A percentile compares a stretch with the other conserved stretches of the same genome.
Conservation (phyloP, 2,329 filamentous ascomycete species). For the Fusarium avenaceum region DNA sequence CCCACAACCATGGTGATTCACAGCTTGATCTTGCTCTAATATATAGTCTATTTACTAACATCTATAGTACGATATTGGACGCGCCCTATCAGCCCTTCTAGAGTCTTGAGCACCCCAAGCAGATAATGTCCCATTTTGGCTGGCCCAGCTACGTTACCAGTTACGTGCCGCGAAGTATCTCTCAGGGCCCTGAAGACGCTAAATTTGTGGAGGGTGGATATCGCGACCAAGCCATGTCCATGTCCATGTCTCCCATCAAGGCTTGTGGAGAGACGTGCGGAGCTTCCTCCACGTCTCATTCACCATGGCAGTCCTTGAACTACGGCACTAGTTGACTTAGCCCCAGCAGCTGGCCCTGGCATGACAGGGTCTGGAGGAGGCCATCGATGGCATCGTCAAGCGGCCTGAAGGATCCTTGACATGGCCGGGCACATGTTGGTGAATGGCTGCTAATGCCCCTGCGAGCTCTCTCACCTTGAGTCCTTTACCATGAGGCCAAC, state of each 20-base stretch:
- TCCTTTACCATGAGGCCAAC: conserved; percentile 44
- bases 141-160: conserved; percentile 23
- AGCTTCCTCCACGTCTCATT: conserved; percentile 40
- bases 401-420: conserved; percentile 40
- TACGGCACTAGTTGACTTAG: conserved; percentile 28
- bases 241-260: conserved; percentile 40
- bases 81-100: conserved; percentile 33
- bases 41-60: conserved; percentile 27
- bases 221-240: conserved; percentile 19
- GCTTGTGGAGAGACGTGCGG: conserved; percentile 42
- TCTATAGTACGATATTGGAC: conserved; percentile 37
- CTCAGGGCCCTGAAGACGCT: conserved; percentile 43
- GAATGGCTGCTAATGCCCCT: conserved; percentile 30
- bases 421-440: conserved; percentile 43
- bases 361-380: conserved; percentile 36
- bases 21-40: conserved; percentile 25
- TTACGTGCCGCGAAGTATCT: conserved; percentile 48
- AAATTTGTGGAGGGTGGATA: conserved; percentile 43
- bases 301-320: conserved; percentile 37
- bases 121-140: conserved; percentile 38
- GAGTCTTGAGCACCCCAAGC: conserved; percentile 35
- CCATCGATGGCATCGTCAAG: conserved; percentile 35
- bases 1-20: conserved; percentile 7
- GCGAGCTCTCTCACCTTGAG: conserved; percentile 37
- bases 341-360: conserved; percentile 28